A percentile compares a stretch with the other conserved stretches of the same genome.
These are phyloP conservation scores for Ustanciosporium gigantosporum DNA, from an alignment of 1,284 basidiomycete species.

Conservation along the genomic window DNA sequence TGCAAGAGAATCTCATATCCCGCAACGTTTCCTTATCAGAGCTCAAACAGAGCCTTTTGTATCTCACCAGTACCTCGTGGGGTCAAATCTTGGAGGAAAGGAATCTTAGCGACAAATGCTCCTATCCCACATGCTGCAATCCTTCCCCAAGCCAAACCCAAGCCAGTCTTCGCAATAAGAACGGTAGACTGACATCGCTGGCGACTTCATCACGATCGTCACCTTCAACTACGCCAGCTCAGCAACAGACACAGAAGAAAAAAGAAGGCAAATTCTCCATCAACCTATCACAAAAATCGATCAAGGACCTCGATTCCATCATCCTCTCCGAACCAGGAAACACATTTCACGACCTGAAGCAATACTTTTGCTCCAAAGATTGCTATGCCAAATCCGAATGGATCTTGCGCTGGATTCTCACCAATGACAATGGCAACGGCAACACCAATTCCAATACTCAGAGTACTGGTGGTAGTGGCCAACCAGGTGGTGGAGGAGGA, in stretches of 20 bases:
- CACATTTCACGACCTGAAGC: constrained; percentile 15
- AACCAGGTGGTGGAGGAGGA: constrained; percentile 70
- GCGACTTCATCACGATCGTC: not conserved
- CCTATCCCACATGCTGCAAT: constrained; percentile 15
- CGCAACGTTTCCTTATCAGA: not conserved
- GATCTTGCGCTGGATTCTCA: constrained; percentile 31
- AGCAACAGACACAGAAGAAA: too few relatives aligned
- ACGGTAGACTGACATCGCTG: too few relatives aligned
- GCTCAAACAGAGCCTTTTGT: constrained; percentile 14
- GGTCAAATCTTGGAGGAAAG: constrained; percentile 31
- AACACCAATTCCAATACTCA: too few relatives aligned
- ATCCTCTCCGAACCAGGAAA: constrained; percentile 20
- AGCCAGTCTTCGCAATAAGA: too few relatives aligned
- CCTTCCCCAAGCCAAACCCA: constrained; percentile 1
- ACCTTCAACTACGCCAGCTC: too few relatives aligned
- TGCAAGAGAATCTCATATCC: constrained; percentile 24
- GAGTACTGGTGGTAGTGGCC: constrained; percentile 13
- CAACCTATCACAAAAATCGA: constrained; percentile 6
- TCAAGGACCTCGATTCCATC: constrained; percentile 8
- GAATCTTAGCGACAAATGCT: constrained; percentile 12
- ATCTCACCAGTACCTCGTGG: constrained; percentile 14
- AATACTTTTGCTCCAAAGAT: constrained; percentile 13
- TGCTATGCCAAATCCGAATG: constrained; percentile 33
- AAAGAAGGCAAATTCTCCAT: constrained; percentile 9
- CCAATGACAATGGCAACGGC: too few relatives aligned